These are phyloP conservation scores for Boletus sp. DNA, from an alignment of 768 basidiomycete genomes.

Conservation along the genomic window DNA sequence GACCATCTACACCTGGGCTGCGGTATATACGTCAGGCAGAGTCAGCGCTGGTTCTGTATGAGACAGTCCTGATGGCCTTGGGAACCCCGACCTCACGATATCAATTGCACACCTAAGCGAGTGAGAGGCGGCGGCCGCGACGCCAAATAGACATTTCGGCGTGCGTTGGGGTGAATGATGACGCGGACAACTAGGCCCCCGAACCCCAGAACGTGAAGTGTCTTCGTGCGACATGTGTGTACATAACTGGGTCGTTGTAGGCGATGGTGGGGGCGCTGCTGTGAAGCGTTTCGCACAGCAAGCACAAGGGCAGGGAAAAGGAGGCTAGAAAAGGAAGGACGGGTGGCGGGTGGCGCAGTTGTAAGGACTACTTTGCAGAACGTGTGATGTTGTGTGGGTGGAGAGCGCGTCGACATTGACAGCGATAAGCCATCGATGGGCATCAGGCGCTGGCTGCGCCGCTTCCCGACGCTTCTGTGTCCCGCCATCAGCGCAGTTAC, in stretches of 20 bases:
- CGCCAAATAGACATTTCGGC: neutral
- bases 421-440: constrained; percentile 17
- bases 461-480: constrained; percentile 18
- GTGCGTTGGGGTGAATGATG: neutral
- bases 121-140: neutral
- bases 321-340: neutral
- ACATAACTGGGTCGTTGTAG: neutral
- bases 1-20: no score
- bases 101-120: neutral
- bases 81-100: neutral
- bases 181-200: neutral
- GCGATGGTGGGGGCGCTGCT: neutral
- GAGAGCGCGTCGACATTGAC: constrained; percentile 1
- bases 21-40: neutral
- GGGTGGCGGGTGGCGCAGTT: neutral
- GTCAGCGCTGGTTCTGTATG: neutral
- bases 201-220: neutral
- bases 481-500: constrained; percentile 18
- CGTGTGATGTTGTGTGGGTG: constrained; percentile 14
- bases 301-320: neutral
- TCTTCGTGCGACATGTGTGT: neutral
- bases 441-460: constrained; percentile 8
- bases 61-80: neutral
- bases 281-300: constrained; percentile 1
- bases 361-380: constrained; percentile 1